Evolutionary conservation across 164 flowering plant species (phyloP).

Genomic region (Liquidambar formosana): DNA sequence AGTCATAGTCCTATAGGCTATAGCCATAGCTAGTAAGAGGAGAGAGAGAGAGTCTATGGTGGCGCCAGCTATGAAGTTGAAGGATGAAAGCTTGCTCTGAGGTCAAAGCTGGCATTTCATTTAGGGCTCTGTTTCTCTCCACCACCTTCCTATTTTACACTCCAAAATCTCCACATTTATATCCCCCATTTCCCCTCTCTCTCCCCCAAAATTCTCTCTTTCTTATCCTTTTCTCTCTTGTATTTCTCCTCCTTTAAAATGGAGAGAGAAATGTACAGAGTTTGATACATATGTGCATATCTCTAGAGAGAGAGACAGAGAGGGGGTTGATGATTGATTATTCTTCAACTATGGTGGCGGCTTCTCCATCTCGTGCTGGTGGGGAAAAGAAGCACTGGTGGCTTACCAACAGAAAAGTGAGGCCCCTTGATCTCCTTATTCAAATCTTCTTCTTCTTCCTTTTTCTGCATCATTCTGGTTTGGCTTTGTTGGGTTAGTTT

Average conservation of each 20-base stretch:
- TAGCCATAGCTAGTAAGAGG: conserved; percentile 6
- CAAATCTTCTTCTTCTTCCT: neutral
- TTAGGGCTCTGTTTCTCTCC: conserved; percentile 2
- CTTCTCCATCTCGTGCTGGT: conserved; percentile 45
- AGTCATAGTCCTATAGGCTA: neutral
- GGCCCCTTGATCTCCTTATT: neutral
- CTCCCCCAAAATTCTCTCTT: conserved; percentile 17
- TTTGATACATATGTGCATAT: conserved; percentile 1
- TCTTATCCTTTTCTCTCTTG: neutral
- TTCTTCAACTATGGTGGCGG: conserved; percentile 35
- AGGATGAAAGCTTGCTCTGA: conserved; percentile 64
- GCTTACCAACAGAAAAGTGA: conserved; percentile 82
- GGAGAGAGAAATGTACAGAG: conserved; percentile 6
- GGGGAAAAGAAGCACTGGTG: conserved; percentile 92
- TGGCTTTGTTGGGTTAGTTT: neutral
- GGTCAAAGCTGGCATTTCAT: conserved; percentile 68
- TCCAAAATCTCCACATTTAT: conserved; percentile 11
- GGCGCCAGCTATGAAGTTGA: conserved; percentile 78
- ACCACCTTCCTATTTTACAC: neutral
- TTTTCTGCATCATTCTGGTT: too few species aligned
- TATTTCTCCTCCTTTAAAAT: conserved; percentile 11
- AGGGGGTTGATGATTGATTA: conserved; percentile 20
- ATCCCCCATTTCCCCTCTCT: neutral
- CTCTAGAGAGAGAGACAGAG: conserved; percentile 14
- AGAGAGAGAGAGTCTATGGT: conserved; percentile 34